Percentiles rank a stretch among this genome's conserved stretches.
phyloP scores from a whole-genome alignment of 2,329 filamentous ascomycete species.

The Pseudophaeomoniella oleicola region DNA sequence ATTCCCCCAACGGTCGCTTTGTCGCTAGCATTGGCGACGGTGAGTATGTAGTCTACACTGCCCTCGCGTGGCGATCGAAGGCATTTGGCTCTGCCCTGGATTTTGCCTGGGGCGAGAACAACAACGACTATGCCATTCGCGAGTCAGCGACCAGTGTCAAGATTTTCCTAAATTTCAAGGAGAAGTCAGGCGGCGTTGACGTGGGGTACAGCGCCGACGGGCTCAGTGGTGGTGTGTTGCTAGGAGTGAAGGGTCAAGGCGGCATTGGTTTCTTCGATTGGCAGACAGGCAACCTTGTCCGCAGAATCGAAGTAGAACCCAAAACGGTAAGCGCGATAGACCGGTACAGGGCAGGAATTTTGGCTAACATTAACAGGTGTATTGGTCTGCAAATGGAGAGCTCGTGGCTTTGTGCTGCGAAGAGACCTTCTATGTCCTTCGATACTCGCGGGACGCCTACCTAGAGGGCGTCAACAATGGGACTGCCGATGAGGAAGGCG shows the following conservation, averaged over 20 bases:
- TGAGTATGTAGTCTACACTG: constrained; percentile 98
- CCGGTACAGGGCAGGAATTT: background rate
- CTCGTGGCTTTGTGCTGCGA: constrained; percentile 86
- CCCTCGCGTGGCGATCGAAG: constrained; percentile 92
- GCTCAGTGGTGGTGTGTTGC: constrained; percentile 70
- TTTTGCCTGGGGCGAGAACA: constrained; percentile 96
- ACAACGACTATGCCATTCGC: constrained; percentile 94
- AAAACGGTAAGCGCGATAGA: constrained; percentile 33
- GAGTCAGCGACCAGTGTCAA: constrained; percentile 91
- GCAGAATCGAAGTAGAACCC: constrained; percentile 73
- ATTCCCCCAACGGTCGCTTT: constrained; percentile 91
- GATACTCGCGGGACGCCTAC: constrained; percentile 83
- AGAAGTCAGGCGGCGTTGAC: constrained; percentile 76
- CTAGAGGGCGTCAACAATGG: constrained; percentile 69
- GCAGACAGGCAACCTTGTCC: constrained; percentile 74
- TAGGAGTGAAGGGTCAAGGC: constrained; percentile 89
- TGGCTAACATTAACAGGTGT: constrained; percentile 43
- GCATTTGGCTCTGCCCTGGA: constrained; percentile 90
- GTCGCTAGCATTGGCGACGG: constrained; percentile 87
- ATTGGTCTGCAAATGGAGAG: constrained; percentile 96
- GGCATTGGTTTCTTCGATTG: constrained; percentile 96
- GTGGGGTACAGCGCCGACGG: constrained; percentile 93
- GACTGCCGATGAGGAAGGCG: constrained; percentile 75
- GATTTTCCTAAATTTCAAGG: constrained; percentile 94
- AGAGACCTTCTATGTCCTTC: constrained; percentile 85